phyloP scores from a whole-genome alignment of 805 yeast genomes.

The Ogataea ramenticola region DNA sequence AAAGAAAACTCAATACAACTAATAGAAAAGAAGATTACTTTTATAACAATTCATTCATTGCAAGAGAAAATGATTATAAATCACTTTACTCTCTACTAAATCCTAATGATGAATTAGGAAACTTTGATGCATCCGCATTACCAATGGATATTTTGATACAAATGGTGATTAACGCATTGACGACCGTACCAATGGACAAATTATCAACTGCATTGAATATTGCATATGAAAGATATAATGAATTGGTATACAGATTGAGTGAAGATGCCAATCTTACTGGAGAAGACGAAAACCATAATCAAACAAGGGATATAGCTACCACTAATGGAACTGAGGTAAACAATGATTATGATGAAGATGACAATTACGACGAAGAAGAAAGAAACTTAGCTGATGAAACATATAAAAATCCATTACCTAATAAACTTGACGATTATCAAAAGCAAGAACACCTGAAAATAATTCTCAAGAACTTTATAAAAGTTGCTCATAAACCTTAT shows the following conservation, averaged over 20 bases:
- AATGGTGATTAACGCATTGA: constrained; percentile 62
- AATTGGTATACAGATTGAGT: constrained; percentile 7
- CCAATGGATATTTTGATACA: constrained; percentile 57
- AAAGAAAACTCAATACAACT: constrained; percentile 9
- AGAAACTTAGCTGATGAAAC: constrained; percentile 25
- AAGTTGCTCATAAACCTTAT: constrained; percentile 26
- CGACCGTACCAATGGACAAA: constrained; percentile 41
- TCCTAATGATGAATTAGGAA: constrained; percentile 47
- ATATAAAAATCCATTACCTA: constrained; percentile 50
- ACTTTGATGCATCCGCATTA: constrained; percentile 64
- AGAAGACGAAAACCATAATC: constrained; percentile 19
- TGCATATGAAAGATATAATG: constrained; percentile 57
- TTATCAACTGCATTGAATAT: constrained; percentile 64
- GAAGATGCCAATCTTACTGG: constrained; percentile 9
- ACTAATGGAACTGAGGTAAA: no score
- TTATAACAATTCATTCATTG: constrained; percentile 24
- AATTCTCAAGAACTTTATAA: constrained; percentile 54
- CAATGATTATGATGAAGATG: no score
- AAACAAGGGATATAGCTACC: no score
- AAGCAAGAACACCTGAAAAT: constrained; percentile 51
- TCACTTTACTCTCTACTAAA: constrained; percentile 63
- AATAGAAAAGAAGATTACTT: constrained; percentile 17
- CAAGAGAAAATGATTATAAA: constrained; percentile 43
- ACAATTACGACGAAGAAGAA: background rate
- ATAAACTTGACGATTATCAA: constrained; percentile 40